Percentiles rank a stretch among this genome's conserved stretches.
These are phyloP conservation scores for Xanthoconium purpureum DNA, from an alignment of 768 basidiomycete species.

Conservation along the genomic window DNA sequence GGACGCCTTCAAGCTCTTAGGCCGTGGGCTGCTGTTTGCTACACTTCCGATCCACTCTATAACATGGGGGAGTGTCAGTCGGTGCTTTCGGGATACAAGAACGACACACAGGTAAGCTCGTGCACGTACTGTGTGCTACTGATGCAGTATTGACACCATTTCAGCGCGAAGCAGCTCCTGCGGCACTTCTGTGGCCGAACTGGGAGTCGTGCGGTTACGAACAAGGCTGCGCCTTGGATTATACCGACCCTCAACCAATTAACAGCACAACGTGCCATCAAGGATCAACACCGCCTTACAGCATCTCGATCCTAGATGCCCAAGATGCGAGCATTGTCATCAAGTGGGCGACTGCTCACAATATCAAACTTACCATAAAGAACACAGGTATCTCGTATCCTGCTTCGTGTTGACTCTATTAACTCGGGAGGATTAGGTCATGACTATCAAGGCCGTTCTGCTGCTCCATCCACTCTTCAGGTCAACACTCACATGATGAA, in stretches of 20 bases:
- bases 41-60: slow-evolving; percentile 19
- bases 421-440: slow-evolving; percentile 12
- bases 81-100: slow-evolving; percentile 13
- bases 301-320: slow-evolving; percentile 15
- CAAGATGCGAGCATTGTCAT: slow-evolving; percentile 20
- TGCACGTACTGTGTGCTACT: background rate
- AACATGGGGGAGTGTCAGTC: slow-evolving; percentile 11
- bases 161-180: slow-evolving; percentile 19
- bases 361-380: slow-evolving; percentile 21
- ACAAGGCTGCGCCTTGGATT: slow-evolving; percentile 20
- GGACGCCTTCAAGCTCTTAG: slow-evolving; percentile 19
- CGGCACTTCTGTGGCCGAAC: slow-evolving; percentile 23
- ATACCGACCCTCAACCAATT: slow-evolving; percentile 16
- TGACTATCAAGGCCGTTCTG: slow-evolving; percentile 22
- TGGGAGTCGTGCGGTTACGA: slow-evolving; percentile 22
- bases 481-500: slow-evolving; percentile 20
- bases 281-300: slow-evolving; percentile 22
- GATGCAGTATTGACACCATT: background rate
- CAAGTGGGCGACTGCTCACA: slow-evolving; percentile 19
- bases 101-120: slow-evolving; percentile 14
- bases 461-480: slow-evolving; percentile 24
- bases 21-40: slow-evolving; percentile 25
- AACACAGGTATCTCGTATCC: slow-evolving; percentile 19
- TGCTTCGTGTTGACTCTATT: background rate
- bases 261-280: slow-evolving; percentile 11